Conservation (phyloP, 192 early-diverging fungal genomes). For the Haplosporangium gracile region DNA sequence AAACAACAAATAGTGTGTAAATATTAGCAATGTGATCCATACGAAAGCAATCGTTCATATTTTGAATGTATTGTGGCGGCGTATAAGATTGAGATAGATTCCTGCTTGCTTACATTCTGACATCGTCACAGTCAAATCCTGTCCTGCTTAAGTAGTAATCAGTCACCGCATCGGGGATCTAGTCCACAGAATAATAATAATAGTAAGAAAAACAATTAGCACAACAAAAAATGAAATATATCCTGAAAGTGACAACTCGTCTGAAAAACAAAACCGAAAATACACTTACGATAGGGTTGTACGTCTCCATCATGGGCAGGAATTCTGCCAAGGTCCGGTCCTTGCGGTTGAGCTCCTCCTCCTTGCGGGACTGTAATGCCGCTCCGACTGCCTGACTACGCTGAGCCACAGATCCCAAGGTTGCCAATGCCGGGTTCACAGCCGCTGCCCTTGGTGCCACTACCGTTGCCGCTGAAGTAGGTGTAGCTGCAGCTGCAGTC, state of each 20-base stretch:
- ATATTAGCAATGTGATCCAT: neutral
- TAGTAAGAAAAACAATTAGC: neutral
- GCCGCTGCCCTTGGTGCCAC: neutral
- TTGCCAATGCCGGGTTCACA: neutral
- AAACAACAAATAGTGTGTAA: neutral
- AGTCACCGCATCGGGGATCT: conserved; percentile 94
- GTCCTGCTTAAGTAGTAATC: conserved; percentile 89
- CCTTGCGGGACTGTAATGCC: conserved; percentile 56
- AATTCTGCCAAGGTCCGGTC: conserved; percentile 88
- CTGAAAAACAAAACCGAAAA: neutral
- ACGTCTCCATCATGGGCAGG: conserved; percentile 89
- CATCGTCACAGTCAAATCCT: conserved; percentile 86
- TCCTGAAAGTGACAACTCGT: neutral
- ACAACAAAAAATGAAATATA: conserved; percentile 1
- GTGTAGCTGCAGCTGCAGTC: neutral
- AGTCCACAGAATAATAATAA: conserved; percentile 5
- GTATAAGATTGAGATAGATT: neutral
- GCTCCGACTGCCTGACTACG: conserved; percentile 36
- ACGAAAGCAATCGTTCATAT: neutral
- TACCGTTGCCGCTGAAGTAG: conserved; percentile 5
- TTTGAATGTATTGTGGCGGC: neutral
- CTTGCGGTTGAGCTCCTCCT: conserved; percentile 68
- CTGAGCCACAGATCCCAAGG: conserved; percentile 22
- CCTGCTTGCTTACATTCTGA: conserved; percentile 71
- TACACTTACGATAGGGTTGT: conserved; percentile 79